phyloP scores from a whole-genome alignment of 2,329 filamentous ascomycete genomes.

The Penicillium sp. region DNA sequence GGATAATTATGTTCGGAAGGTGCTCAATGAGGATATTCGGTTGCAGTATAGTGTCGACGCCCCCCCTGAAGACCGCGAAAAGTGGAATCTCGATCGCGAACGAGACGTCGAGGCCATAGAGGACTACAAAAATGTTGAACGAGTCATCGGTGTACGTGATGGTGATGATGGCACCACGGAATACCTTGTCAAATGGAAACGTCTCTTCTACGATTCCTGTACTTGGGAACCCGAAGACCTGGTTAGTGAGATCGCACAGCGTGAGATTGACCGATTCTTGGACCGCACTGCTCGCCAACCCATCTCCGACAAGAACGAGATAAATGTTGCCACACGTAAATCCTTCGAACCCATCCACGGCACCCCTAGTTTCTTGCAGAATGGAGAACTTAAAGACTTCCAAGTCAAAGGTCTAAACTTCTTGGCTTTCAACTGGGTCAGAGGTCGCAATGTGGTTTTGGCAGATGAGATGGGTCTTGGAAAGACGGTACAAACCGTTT shows the following conservation, averaged over 20 bases:
- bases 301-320: conserved; percentile 73
- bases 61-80: conserved; percentile 81
- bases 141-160: conserved; percentile 80
- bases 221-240: conserved; percentile 85
- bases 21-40: conserved; percentile 74
- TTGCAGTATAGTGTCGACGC: conserved; percentile 72
- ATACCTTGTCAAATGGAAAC: conserved; percentile 97
- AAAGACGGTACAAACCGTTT: conserved; percentile 96
- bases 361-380: conserved; percentile 81
- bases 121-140: conserved; percentile 88
- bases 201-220: conserved; percentile 85
- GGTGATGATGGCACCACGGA: conserved; percentile 72
- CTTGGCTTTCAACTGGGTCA: conserved; percentile 91
- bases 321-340: conserved; percentile 70
- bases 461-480: conserved; percentile 98
- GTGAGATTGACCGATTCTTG: conserved; percentile 86
- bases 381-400: conserved; percentile 84
- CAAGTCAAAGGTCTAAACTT: conserved; percentile 95
- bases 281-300: conserved; percentile 79
- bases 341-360: conserved; percentile 69
- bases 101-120: conserved; percentile 82
- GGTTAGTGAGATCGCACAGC: conserved; percentile 75
- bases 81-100: conserved; percentile 93
- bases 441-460: conserved; percentile 90
- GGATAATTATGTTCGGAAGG: conserved; percentile 90